A percentile compares a stretch with the other conserved stretches of the same genome.
Conservation (phyloP, 345 rosid species). For the Eucalyptus lansdowneana region DNA sequence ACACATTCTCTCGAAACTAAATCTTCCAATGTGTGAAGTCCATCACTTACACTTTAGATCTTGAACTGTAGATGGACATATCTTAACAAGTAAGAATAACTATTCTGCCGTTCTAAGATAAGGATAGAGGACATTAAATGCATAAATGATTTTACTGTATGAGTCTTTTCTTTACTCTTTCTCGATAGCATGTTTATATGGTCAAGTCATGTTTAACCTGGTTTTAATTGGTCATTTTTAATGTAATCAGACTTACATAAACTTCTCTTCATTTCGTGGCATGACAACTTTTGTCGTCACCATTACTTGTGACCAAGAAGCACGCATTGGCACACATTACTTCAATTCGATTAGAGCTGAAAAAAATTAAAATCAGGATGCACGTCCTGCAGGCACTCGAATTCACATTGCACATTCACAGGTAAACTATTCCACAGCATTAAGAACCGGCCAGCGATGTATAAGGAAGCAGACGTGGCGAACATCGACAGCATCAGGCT, state of each 20-base stretch:
- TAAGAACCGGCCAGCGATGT: conserved; percentile 71
- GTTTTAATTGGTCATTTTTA: neutral
- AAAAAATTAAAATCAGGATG: neutral
- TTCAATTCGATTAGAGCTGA: neutral
- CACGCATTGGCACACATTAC: neutral
- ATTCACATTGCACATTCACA: neutral
- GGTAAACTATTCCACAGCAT: neutral
- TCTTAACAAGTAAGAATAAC: neutral
- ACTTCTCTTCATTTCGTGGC: neutral
- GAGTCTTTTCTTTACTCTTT: neutral
- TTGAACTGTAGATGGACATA: neutral
- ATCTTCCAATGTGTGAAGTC: neutral
- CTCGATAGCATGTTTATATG: neutral
- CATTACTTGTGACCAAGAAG: neutral
- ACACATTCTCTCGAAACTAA: neutral
- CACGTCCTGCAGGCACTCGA: neutral
- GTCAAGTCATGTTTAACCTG: neutral
- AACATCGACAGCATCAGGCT: conserved; percentile 55
- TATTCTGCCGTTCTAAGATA: neutral
- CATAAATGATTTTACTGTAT: neutral
- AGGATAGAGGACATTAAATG: neutral
- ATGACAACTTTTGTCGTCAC: neutral
- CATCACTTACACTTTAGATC: neutral
- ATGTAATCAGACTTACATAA: neutral
- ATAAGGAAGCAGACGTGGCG: conserved; percentile 52